Conservation (phyloP, 1,139 yeast species). For the Saccharomyces hybrid region DNA sequence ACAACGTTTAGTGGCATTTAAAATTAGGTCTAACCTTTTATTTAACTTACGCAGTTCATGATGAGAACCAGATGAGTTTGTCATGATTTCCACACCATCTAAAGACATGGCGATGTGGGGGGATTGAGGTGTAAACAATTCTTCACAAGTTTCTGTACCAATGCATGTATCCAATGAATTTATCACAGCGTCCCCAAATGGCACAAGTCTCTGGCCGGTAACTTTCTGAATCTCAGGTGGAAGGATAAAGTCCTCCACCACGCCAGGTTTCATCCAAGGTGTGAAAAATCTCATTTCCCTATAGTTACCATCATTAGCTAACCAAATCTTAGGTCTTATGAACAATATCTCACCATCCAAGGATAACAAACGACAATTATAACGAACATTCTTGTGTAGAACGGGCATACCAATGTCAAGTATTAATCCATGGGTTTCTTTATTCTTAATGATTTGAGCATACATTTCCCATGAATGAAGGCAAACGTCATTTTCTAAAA, state of each 20-base stretch:
- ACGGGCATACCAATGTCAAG: conserved; percentile 95
- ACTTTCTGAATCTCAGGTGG: conserved; percentile 60
- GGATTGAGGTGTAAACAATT: conserved; percentile 88
- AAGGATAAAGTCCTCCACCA: conserved; percentile 61
- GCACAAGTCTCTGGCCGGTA: conserved; percentile 59
- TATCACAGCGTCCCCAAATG: conserved; percentile 85
- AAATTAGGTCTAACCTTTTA: conserved; percentile 74
- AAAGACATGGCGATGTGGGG: conserved; percentile 89
- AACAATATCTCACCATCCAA: conserved; percentile 69
- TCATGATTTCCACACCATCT: conserved; percentile 93
- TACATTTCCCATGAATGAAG: conserved; percentile 94
- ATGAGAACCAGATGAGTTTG: conserved; percentile 94
- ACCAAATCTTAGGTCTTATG: conserved; percentile 84
- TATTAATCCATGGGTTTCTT: conserved; percentile 64
- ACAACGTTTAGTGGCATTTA: conserved; percentile 89
- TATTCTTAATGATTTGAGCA: conserved; percentile 58
- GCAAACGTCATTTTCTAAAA: conserved; percentile 80
- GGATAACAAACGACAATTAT: conserved; percentile 83
- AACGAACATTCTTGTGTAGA: conserved; percentile 76
- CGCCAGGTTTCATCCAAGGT: conserved; percentile 79
- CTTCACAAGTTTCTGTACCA: conserved; percentile 98
- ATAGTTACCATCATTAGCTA: conserved; percentile 96
- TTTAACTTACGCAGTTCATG: conserved; percentile 88
- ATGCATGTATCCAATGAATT: conserved; percentile 77
- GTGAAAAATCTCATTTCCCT: conserved; percentile 96